Evolutionary conservation across 2,329 filamentous ascomycete species (phyloP).

Genomic region (Fusarium verrucosum): DNA sequence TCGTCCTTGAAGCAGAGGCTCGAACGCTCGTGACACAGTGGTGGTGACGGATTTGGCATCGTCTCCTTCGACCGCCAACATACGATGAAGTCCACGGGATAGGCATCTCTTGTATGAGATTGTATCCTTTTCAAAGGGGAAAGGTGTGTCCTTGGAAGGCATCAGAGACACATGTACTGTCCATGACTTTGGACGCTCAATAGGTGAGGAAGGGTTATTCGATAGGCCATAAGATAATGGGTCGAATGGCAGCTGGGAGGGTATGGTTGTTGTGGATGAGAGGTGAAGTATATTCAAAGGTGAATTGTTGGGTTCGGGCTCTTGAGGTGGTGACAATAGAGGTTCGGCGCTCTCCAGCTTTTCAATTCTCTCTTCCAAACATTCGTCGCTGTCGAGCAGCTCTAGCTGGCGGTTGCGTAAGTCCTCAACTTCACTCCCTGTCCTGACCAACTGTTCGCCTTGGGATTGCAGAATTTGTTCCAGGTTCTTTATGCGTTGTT

Average conservation of each 20-base stretch:
- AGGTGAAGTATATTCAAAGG: constrained; percentile 17
- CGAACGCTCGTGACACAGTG: constrained; percentile 62
- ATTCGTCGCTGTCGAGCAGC: constrained; percentile 60
- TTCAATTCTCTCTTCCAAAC: constrained; percentile 65
- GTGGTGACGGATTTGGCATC: constrained; percentile 59
- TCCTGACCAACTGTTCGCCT: constrained; percentile 52
- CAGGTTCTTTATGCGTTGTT: constrained; percentile 49
- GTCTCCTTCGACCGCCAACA: constrained; percentile 62
- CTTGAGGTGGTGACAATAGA: constrained; percentile 39
- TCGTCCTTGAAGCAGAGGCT: constrained; percentile 58
- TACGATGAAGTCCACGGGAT: constrained; percentile 67
- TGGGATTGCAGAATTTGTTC: constrained; percentile 53
- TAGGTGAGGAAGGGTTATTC: constrained; percentile 8
- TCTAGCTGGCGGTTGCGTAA: constrained; percentile 61
- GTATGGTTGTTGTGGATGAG: constrained; percentile 25
- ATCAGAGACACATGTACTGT: constrained; percentile 69
- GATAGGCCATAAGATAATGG: constrained; percentile 1
- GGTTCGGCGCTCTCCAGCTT: constrained; percentile 50
- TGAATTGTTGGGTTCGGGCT: constrained; percentile 21
- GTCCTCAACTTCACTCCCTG: constrained; percentile 56
- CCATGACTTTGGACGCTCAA: constrained; percentile 55
- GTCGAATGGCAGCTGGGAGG: constrained; percentile 11
- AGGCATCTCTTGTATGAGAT: constrained; percentile 69
- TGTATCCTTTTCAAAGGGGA: constrained; percentile 70
- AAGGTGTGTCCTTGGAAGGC: constrained; percentile 62